Percentiles rank a stretch among this genome's conserved stretches.
Conservation (phyloP, 169 alveolate species). For the Cryptosporidium tyzzeri region DNA sequence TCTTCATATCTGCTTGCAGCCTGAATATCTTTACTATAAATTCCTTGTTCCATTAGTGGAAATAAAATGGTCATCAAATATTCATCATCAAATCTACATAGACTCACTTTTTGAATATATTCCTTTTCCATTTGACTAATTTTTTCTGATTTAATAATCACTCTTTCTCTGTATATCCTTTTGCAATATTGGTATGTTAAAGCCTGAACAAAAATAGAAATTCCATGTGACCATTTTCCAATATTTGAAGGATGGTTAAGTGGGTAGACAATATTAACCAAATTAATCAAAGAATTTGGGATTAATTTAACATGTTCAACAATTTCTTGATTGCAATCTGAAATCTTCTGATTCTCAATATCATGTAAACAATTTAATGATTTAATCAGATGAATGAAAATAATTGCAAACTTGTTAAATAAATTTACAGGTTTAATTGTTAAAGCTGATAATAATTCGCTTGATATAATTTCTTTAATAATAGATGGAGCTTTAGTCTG, state of each 20-base stretch:
- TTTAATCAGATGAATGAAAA: constrained; percentile 37
- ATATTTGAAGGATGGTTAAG: constrained; percentile 53
- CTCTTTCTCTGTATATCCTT: constrained; percentile 61
- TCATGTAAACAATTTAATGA: constrained; percentile 8
- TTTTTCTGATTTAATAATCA: neutral
- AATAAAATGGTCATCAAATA: constrained; percentile 31
- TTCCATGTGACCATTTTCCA: constrained; percentile 71
- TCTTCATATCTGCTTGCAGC: constrained; percentile 62
- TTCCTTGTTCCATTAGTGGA: constrained; percentile 72
- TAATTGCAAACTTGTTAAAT: constrained; percentile 50
- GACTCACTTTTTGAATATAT: neutral
- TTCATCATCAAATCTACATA: constrained; percentile 73
- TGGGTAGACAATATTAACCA: constrained; percentile 30
- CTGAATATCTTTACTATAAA: constrained; percentile 60
- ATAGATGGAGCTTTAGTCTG: constrained; percentile 56
- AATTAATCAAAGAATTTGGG: constrained; percentile 1
- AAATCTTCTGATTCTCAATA: neutral
- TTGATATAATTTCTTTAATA: constrained; percentile 29
- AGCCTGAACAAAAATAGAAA: constrained; percentile 60
- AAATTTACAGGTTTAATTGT: constrained; percentile 36
- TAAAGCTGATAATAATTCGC: constrained; percentile 22
- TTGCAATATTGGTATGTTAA: constrained; percentile 71
- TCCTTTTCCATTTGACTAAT: neutral
- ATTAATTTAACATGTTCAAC: constrained; percentile 4
- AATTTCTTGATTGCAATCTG: neutral